A percentile compares a stretch with the other conserved stretches of the same genome.
Evolutionary conservation across 768 basidiomycete genomes (phyloP).

Genomic region (Cystobasidiopsis lactophilus): DNA sequence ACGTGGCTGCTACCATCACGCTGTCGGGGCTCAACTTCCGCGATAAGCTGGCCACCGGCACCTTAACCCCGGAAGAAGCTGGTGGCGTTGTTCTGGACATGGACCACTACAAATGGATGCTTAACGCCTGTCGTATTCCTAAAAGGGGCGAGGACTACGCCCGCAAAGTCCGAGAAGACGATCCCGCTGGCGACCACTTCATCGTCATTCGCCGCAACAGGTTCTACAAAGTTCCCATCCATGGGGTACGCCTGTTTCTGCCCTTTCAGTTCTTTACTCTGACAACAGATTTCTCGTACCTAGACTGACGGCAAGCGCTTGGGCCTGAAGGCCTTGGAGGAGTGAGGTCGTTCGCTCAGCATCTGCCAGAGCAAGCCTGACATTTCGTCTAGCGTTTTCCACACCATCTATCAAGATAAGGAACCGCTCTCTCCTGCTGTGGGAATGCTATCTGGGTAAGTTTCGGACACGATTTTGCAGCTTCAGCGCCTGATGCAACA

Average conservation of each 20-base stretch:
- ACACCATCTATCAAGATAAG: constrained; percentile 4
- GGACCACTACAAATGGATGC: constrained; percentile 81
- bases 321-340: constrained; percentile 31
- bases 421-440: neutral
- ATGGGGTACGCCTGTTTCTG: constrained; percentile 21
- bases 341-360: too few relatives aligned
- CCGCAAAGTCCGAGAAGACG: constrained; percentile 40
- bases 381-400: too few relatives aligned
- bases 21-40: constrained; percentile 73
- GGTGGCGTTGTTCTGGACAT: constrained; percentile 49
- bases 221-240: constrained; percentile 60
- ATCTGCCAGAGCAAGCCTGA: constrained; percentile 15
- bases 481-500: constrained; percentile 22
- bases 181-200: constrained; percentile 54
- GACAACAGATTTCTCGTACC: too few relatives aligned
- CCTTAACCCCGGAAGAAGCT: constrained; percentile 51
- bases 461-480: neutral
- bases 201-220: constrained; percentile 72
- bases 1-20: constrained; percentile 57
- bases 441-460: neutral
- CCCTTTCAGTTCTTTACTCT: too few relatives aligned
- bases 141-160: constrained; percentile 62
- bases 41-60: constrained; percentile 33
- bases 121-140: constrained; percentile 78
- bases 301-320: constrained; percentile 6